Evolutionary conservation across 2,329 filamentous ascomycete genomes (phyloP).

Genomic region (Verticillium nonalfalfae): DNA sequence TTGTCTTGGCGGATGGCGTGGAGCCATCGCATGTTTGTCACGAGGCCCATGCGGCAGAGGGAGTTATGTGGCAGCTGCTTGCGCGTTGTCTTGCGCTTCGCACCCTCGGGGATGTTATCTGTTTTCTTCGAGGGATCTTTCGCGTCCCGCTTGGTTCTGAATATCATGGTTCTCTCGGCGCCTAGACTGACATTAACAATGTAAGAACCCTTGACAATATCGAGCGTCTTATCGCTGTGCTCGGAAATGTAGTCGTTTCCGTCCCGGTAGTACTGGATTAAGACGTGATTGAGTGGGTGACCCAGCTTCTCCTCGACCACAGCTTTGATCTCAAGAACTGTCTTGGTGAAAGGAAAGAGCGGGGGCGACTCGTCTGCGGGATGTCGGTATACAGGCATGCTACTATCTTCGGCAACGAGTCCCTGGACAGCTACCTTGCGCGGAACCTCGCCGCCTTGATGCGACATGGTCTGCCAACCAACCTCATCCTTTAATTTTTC

Average conservation of each 20-base stretch:
- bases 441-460: slow-evolving; percentile 86
- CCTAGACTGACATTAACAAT: slow-evolving; percentile 96
- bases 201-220: slow-evolving; percentile 72
- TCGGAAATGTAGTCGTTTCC: slow-evolving; percentile 91
- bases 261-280: slow-evolving; percentile 90
- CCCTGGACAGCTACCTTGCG: slow-evolving; percentile 89
- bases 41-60: slow-evolving; percentile 73
- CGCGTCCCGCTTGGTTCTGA: slow-evolving; percentile 69
- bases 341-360: slow-evolving; percentile 67
- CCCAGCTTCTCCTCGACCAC: slow-evolving; percentile 67
- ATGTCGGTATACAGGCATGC: slow-evolving; percentile 87
- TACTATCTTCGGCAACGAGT: slow-evolving; percentile 58
- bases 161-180: slow-evolving; percentile 81
- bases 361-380: slow-evolving; percentile 83
- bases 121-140: slow-evolving; percentile 26
- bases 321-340: slow-evolving; percentile 61
- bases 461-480: slow-evolving; percentile 85
- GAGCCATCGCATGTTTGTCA: slow-evolving; percentile 81
- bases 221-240: slow-evolving; percentile 93
- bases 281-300: slow-evolving; percentile 80
- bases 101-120: slow-evolving; percentile 2
- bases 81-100: slow-evolving; percentile 54
- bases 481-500: slow-evolving; percentile 67
- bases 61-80: slow-evolving; percentile 81
- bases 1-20: slow-evolving; percentile 92